Base-by-base conservation (phyloP, 345 rosid genomes). In the Camelina laxa region DNA sequence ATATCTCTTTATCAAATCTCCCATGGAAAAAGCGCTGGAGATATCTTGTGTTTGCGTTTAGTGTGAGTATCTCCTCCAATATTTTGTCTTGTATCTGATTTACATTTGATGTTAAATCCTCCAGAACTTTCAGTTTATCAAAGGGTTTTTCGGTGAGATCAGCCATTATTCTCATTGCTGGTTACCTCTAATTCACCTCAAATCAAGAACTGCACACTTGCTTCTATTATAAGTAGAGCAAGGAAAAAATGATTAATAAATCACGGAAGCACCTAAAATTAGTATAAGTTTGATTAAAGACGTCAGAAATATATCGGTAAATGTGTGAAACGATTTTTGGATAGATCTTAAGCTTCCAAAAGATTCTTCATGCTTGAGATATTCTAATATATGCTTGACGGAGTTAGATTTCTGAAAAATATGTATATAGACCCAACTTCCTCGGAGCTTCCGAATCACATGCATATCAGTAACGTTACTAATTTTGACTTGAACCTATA, bases 21-120 rank as follows among this genome's bases (percentile, higher is more conserved):
- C 88, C 92, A 21, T 59, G 17, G 31, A 85, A 85, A 72, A 76
- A 86, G 59, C 70, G 20, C 11, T 17, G 44, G 9, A 91, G 92
- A 56, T 91, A 91, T 39, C 82, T 79, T 2, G 95, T 86, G 9
- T 73, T 63, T 0, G 84, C 65, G 73, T 87, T 91, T 47, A 66
- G 78, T 16, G 75, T 71, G 1, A 86, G 75, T 24, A 91, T 89
- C 64, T 86, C 84, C 59, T 69, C 68, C 15, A 91, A 71, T 11
- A 83, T 84, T 73, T 81, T 73, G 3, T 77, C 75, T 62, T 89
- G 97, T 35, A 84, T 75, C 65, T 80, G 84, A 62, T 35, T 11
- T 53, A 85, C 89, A 74, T 89, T 83, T 64, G 72, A 41, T n/a
- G 96, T 87, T 67, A 91, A 80, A 62, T 84, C 82, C 80, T 91